Base-by-base conservation (phyloP, 805 yeast species). In the Myxozyma neglecta region DNA sequence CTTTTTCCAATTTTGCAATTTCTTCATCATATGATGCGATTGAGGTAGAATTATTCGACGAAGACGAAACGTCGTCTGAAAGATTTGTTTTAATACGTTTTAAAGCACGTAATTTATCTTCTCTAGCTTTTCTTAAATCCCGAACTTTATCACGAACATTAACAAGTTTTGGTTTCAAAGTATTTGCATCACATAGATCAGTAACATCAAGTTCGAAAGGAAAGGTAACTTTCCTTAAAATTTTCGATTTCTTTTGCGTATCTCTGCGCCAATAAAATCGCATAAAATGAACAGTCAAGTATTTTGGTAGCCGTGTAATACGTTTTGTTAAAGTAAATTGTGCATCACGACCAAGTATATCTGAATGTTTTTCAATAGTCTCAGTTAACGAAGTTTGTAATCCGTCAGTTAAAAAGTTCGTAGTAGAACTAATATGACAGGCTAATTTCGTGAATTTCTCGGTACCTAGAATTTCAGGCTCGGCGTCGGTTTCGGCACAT, bases 181-280 rank as follows among this genome's bases (percentile, higher is more conserved):
- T 85, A n/a, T 85, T n/a, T n/a, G n/a, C 91, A 61, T 91, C 91
- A 69, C 94, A 80, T 77, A 92, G 78, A 72, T 92, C 97, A 16
- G 92, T 83, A 44, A 90, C 80, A 73, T 94, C 99, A 60, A 93
- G 79, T 74, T 89, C 94, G 76, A 91, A 89, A 46, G 99, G 99
- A 77, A 94, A 94, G 66, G 87, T 89, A 32, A 94, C 99, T 77
- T 88, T 90, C 73, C 99, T 86, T 73, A 94, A 80, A 72, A 94
- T 94, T 76, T 94, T 94, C 18, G 97, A 88, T 78, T 94, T 94
- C 76, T 88, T 89, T 67, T 84, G 84, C 3, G 96, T 89, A 60
- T 93, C 96, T 72, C 93, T 84, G 73, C 93, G 89, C 99, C 99
- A 94, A 75, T 85, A 94, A 73, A 94, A 94, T 72, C 99, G 83